Base-by-base conservation (phyloP, 192 early-diverging fungal species). In the Podila minutissima region DNA sequence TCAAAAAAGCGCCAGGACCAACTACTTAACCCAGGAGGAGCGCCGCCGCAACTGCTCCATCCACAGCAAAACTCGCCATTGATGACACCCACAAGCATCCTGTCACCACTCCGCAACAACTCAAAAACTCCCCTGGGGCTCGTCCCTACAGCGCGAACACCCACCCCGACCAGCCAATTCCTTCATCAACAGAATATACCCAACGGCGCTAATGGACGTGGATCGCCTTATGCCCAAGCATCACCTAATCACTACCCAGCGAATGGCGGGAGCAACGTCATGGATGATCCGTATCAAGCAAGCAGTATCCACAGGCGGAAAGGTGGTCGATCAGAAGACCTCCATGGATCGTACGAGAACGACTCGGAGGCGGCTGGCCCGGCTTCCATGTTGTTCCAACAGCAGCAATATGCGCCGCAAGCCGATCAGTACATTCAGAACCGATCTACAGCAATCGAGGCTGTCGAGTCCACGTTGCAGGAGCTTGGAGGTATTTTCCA, bases 391-490 rank as follows among this genome's bases (percentile, higher is more conserved):
- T 57, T 81, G 22, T 81, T 73, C 26, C 71, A 81, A 8, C 77
- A 81, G 26, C 77, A 81, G 29, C 77, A 81, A 12, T 69, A 81
- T 32, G 71, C 71, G 19, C 77, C 71, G 0, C 65, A 81, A 41
- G 71, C 48, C 0, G 77, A 81, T 4, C 71, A 78, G 87, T 91
- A 92, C 61, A 86, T 98, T 53, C 94, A 98, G 71, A 91, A 89
- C 60, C 90, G 98, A 48, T 90, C 93, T 1, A 92, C 93, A 19
- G 96, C 97, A 0, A 99, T 99, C 69, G 94, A 95, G 74, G 94
- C 94, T 5, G 98, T 99, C 64, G 97, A 99, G 74, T 92, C 92
- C 13, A 99, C 98, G 5, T 97, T 99, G 68, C 93, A 97, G 0
- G 98, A 99, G 77, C 91, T 99, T 19, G 95, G 95, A 22, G 93